These are phyloP conservation scores for Solidago caesia DNA, from an alignment of 129 eudicot genomes.

Conservation along the genomic window DNA sequence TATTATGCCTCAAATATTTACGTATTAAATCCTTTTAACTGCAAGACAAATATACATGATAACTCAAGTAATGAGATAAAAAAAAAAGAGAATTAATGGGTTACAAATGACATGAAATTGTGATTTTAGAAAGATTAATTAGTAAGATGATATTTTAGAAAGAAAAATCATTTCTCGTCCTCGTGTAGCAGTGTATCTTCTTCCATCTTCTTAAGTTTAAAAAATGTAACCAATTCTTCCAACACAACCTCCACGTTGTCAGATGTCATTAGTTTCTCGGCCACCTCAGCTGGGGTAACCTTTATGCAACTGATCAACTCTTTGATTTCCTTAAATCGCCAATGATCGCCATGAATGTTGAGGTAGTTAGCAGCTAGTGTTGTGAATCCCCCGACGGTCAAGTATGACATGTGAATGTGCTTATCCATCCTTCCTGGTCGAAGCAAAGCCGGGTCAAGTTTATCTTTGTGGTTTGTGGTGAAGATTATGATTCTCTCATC, in stretches of 20 bases:
- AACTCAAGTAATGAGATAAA: no score
- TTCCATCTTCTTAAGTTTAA: conserved; percentile 40
- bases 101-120: no score
- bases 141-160: no score
- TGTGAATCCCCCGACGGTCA: conserved; percentile 48
- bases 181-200: conserved; percentile 1
- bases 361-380: conserved; percentile 57
- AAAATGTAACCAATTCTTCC: conserved; percentile 35
- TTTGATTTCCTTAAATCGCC: conserved; percentile 42
- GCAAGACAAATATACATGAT: no score
- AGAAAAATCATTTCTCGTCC: no score
- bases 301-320: conserved; percentile 33
- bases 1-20: no score
- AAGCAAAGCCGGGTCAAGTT: conserved; percentile 63
- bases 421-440: conserved; percentile 80
- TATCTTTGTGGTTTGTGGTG: conserved; percentile 67
- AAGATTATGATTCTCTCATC: conserved; percentile 65
- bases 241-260: conserved; percentile 45
- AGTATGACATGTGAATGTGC: conserved; percentile 75
- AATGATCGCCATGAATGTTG: conserved; percentile 28
- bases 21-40: no score
- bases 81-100: no score
- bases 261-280: conserved; percentile 55
- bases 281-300: conserved; percentile 71
- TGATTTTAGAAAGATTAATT: no score